Evolutionary conservation across 1,139 yeast genomes (phyloP), one percentile per base, ranked within the genome.

Genomic region (Pneumocystis sp.): DNA sequence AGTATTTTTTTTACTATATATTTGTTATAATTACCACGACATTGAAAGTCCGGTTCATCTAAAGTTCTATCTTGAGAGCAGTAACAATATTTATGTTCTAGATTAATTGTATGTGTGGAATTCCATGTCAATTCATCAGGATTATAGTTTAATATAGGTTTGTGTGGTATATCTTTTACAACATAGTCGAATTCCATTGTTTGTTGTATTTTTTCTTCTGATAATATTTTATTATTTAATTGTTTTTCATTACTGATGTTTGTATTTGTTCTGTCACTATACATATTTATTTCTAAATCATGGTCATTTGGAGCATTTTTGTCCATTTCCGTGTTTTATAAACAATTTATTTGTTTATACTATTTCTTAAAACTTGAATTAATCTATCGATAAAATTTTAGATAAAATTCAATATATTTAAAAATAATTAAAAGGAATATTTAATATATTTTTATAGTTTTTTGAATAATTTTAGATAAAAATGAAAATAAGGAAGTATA

Each of bases 81-180:
- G 57, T 66, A 66, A 56, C 68, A 66, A 45, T 65, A 66, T 29
- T 25, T 42, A 62, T 65, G 65, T 56, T 66, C 65, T 8, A 61
- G 61, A 37, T 66, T 66, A 42, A 66, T 40, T 3, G 68, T 66
- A 56, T 61, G 65, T 15, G 68, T 50, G 34, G 61, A 50, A 45
- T 66, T 65, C 68, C 68, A 66, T 15, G n/a, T 34, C 29, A 64
- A 45, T 17, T 29, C 59, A 8, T 39, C 44, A 12, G 63, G 39
- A 15, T 64, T 63, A 61, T 64, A 64, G n/a, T 57, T 63, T 17
- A 61, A 42, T 44, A 34, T 31, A 50, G 31, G 57, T 25, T 50
- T 50, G 12, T 6, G n/a, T 50, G 57, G 34, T 66, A 44, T 70
- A 70, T 69, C 68, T 68, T 39, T 66, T 67, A 50, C 65, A 64